Evolutionary conservation across 192 early-diverging fungal genomes (phyloP), one percentile per base, ranked within the genome.

Genomic region (Physocladia obscura): DNA sequence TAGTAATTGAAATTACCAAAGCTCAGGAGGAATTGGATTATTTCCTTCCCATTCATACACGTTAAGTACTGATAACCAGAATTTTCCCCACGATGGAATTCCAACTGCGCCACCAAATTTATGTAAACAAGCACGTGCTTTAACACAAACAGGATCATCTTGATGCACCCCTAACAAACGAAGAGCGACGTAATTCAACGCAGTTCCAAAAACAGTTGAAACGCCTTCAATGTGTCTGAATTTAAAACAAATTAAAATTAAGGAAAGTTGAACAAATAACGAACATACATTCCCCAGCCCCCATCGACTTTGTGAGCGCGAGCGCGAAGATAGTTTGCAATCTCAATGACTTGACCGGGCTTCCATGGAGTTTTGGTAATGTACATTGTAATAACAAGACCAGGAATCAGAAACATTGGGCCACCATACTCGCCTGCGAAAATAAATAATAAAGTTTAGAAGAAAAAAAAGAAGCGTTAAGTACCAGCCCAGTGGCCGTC

Each of bases 21-120:
- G 85, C 77, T 99, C 97, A 3, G 96, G 93, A 3, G 95, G 95
- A 39, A 99, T 80, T 48, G 96, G 93, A 71, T 98, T 98, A 81
- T 95, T 88, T 11, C 97, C 97, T 65, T 93, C 89, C 89, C 92
- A 99, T 44, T 97, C 92, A 77, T 99, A 99, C 5, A 92, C 86
- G 64, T 91, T 90, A 74, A 99, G 79, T 24, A 89, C 83, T 21
- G 91, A 74, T 8, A 99, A 89, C 97, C 97, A 99, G 76, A 99
- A 97, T 76, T 99, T 99, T 22, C 96, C 97, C 97, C 97, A 99
- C 27, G 94, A 87, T 40, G 97, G 93, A 19, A 87, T 83, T 35
- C 88, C 92, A 1, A 79, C 77, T 19, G 97, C 93, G 38, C 95
- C 91, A 85, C 88, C 93, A 32, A 97, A 81, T 62, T 79, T 77